Conservation (phyloP, 805 yeast genomes). For the Komagataella ulmi region DNA sequence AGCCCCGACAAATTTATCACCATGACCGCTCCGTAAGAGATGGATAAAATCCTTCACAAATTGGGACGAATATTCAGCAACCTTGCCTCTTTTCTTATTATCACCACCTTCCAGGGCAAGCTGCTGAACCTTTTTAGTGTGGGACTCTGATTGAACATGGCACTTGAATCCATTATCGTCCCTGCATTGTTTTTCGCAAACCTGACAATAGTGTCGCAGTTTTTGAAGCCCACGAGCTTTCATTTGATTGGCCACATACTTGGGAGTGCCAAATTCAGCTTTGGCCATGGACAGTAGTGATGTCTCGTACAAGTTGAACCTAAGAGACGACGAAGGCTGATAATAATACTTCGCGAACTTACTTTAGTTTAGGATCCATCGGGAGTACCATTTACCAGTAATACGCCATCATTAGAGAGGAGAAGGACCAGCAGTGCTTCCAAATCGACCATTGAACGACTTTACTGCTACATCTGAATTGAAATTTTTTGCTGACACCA, state of each 20-base stretch:
- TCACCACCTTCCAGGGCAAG: slow-evolving; percentile 25
- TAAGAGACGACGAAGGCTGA: background rate
- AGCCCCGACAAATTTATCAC: slow-evolving; percentile 66
- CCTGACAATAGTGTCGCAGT: slow-evolving; percentile 78
- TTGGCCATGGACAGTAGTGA: slow-evolving; percentile 25
- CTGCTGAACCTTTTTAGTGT: slow-evolving; percentile 41
- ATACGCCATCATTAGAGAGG: no score
- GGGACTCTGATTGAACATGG: slow-evolving; percentile 77
- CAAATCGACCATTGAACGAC: no score
- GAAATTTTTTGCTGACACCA: background rate
- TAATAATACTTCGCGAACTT: background rate
- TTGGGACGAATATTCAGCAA: slow-evolving; percentile 43
- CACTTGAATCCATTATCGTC: slow-evolving; percentile 94
- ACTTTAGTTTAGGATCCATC: background rate
- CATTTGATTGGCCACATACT: slow-evolving; percentile 60
- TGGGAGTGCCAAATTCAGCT: slow-evolving; percentile 56
- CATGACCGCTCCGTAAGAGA: slow-evolving; percentile 56
- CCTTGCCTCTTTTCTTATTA: slow-evolving; percentile 16
- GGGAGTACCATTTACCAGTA: no score
- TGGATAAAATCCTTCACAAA: slow-evolving; percentile 55
- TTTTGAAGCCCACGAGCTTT: slow-evolving; percentile 79
- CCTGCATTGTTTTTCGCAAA: slow-evolving; percentile 86
- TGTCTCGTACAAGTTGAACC: background rate
- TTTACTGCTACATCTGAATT: background rate
- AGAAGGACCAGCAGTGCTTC: no score